phyloP scores from a whole-genome alignment of 345 rosid genomes.

The Lepidium didymum region DNA sequence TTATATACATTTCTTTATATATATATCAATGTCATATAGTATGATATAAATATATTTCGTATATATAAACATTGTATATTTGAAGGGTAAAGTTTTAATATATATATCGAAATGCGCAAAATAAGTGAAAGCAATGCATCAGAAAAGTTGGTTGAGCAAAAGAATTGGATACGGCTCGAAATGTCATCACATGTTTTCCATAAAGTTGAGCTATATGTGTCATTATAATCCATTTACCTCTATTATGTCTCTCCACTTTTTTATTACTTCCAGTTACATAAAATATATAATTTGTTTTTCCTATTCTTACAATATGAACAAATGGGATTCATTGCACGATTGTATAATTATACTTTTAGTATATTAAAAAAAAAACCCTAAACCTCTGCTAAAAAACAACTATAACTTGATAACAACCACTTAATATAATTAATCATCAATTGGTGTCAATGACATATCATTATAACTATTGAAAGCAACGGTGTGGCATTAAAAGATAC shows the following conservation, averaged over 20 bases:
- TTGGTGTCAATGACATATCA: not conserved
- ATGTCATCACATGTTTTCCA: slow-evolving; percentile 22
- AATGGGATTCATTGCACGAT: not conserved
- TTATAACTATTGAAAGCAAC: not conserved
- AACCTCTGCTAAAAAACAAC: not conserved
- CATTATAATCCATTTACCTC: slow-evolving; percentile 12
- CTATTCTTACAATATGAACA: not conserved
- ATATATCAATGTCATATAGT: no score
- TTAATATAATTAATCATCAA: not conserved
- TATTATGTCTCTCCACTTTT: slow-evolving; percentile 11
- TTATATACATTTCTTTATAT: not conserved
- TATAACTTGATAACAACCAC: not conserved
- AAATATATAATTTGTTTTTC: not conserved
- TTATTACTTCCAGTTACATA: not conserved
- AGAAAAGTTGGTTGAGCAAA: slow-evolving; percentile 29
- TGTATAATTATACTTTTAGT: not conserved
- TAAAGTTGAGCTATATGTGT: slow-evolving; percentile 12
- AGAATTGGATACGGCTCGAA: slow-evolving; percentile 24
- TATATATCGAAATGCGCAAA: slow-evolving; percentile 2
- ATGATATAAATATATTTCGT: no score
- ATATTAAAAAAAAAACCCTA: no score
- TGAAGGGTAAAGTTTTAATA: not conserved
- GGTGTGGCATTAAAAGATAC: not conserved
- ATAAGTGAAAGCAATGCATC: slow-evolving; percentile 26
- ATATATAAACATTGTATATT: no score